A percentile compares a stretch with the other conserved stretches of the same genome.
Conservation (phyloP, 257 asterid species). For the Jaltomata sinuosa region DNA sequence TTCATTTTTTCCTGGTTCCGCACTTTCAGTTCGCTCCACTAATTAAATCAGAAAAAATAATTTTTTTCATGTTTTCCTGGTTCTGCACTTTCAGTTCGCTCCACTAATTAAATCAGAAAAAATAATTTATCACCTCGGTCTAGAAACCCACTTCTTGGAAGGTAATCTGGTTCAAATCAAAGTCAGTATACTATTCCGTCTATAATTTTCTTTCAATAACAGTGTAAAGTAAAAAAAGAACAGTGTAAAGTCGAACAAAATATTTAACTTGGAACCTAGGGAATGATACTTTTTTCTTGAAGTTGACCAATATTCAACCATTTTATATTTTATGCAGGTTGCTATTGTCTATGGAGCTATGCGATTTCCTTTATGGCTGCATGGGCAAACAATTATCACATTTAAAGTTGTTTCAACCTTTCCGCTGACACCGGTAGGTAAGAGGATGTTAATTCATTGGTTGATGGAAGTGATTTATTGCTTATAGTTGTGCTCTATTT, state of each 20-base stretch:
- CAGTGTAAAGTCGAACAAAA: background rate
- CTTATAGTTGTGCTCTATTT: background rate
- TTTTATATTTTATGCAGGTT: constrained; percentile 36
- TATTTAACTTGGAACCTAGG: background rate
- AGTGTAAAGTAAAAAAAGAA: background rate
- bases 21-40: background rate
- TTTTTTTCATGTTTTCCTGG: too few relatives aligned
- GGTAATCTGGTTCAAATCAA: background rate
- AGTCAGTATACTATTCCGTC: background rate
- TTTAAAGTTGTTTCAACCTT: constrained; percentile 72
- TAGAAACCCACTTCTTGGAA: background rate
- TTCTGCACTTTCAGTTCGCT: background rate
- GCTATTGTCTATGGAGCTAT: constrained; percentile 86
- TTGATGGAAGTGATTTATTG: background rate
- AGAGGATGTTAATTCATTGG: constrained; percentile 11
- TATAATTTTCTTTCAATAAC: background rate
- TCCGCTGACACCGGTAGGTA: constrained; percentile 92
- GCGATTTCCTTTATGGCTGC: constrained; percentile 93
- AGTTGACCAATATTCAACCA: background rate
- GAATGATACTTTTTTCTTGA: background rate
- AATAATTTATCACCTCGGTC: background rate
- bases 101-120: background rate
- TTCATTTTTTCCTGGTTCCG: background rate
- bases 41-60: background rate
- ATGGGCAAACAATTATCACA: constrained; percentile 61